These are phyloP conservation scores for Hamamelis virginiana DNA, from an alignment of 164 flowering plant species.

Conservation along the genomic window DNA sequence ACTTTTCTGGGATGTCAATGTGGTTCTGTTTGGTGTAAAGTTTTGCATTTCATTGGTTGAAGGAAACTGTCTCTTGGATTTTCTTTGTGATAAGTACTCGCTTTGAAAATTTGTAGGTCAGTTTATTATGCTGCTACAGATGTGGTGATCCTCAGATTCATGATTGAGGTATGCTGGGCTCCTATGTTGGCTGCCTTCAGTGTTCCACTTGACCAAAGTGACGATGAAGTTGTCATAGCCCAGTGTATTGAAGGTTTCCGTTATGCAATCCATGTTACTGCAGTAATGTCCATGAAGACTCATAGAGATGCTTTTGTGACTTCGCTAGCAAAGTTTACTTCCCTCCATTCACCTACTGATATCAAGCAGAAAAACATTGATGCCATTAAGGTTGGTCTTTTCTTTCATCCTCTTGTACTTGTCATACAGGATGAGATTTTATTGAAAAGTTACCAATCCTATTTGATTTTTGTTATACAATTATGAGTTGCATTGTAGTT, in stretches of 20 bases:
- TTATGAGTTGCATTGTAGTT: background rate
- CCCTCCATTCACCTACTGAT: slow-evolving; percentile 97
- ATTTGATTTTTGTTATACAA: background rate
- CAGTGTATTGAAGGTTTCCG: slow-evolving; percentile 92
- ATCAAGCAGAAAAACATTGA: slow-evolving; percentile 95
- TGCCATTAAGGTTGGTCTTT: slow-evolving; percentile 54
- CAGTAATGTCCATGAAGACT: slow-evolving; percentile 99
- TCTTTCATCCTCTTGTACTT: background rate
- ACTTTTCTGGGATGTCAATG: slow-evolving; percentile 7
- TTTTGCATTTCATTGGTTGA: background rate
- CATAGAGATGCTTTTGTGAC: slow-evolving; percentile 99
- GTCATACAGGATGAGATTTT: background rate
- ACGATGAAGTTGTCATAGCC: slow-evolving; percentile 73
- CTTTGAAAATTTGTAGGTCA: slow-evolving; percentile 68
- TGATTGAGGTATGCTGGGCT: slow-evolving; percentile 99
- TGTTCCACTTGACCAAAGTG: slow-evolving; percentile 98
- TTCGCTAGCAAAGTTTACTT: slow-evolving; percentile 96
- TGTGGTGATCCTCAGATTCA: slow-evolving; percentile 91
- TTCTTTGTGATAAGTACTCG: slow-evolving; percentile 15
- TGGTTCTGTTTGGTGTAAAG: slow-evolving; percentile 6
- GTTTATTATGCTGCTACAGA: slow-evolving; percentile 98
- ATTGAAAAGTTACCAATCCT: background rate
- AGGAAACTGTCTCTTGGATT: background rate
- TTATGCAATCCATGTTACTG: slow-evolving; percentile 89
- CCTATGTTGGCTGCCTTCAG: slow-evolving; percentile 99